phyloP scores from a whole-genome alignment of 306 rosid genomes.

The Dicorynia guianensis region DNA sequence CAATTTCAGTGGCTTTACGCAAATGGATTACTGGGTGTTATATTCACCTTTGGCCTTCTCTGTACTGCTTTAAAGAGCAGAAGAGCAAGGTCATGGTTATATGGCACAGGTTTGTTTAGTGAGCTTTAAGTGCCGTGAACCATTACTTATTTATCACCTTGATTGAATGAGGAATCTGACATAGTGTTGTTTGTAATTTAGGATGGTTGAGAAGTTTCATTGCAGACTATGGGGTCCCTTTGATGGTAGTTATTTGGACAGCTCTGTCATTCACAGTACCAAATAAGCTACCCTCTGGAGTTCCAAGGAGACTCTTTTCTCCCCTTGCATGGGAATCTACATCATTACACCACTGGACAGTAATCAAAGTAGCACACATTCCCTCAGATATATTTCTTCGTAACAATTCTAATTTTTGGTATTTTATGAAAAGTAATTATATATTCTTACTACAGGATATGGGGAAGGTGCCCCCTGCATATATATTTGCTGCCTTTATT shows the following conservation, averaged over 20 bases:
- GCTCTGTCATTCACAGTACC: constrained; percentile 68
- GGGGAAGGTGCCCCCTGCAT: constrained; percentile 69
- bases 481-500: constrained; percentile 73
- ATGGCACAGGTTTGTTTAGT: constrained; percentile 73
- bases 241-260: constrained; percentile 83
- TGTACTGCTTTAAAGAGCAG: constrained; percentile 76
- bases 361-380: constrained; percentile 60
- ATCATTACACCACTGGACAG: constrained; percentile 82
- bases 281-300: constrained; percentile 67
- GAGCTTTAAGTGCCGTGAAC: background rate
- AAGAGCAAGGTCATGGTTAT: constrained; percentile 88
- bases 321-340: constrained; percentile 85
- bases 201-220: constrained; percentile 74
- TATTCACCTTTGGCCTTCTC: constrained; percentile 81
- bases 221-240: constrained; percentile 89
- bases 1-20: constrained; percentile 70
- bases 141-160: background rate
- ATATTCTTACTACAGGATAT: constrained; percentile 65
- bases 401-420: background rate
- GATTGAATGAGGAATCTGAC: constrained; percentile 3
- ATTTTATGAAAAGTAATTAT: constrained; percentile 17
- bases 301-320: constrained; percentile 78
- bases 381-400: background rate
- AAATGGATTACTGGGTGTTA: constrained; percentile 78
- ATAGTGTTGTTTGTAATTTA: constrained; percentile 34